Percentiles rank a stretch among this genome's conserved stretches.
These are phyloP conservation scores for Russula dissimulans DNA, from an alignment of 768 basidiomycete genomes.

Conservation along the genomic window DNA sequence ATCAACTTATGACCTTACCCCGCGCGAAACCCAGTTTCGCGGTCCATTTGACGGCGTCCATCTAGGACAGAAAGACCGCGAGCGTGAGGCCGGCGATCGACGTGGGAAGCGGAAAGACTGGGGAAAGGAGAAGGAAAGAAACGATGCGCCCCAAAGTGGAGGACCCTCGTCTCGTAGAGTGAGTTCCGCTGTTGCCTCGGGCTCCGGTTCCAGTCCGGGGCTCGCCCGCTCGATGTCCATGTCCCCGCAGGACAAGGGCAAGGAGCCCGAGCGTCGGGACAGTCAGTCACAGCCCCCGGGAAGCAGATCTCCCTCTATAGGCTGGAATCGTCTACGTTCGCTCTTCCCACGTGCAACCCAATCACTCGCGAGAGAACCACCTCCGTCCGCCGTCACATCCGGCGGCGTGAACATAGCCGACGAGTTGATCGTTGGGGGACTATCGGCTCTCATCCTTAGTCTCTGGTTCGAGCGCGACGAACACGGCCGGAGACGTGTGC, in stretches of 20 bases:
- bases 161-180: neutral
- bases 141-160: neutral
- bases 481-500: slow-evolving; percentile 71
- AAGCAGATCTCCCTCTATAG: slow-evolving; percentile 27
- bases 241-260: slow-evolving; percentile 4
- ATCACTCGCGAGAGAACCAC: slow-evolving; percentile 23
- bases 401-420: slow-evolving; percentile 66
- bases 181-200: neutral
- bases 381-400: slow-evolving; percentile 40
- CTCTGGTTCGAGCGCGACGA: slow-evolving; percentile 87
- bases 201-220: neutral
- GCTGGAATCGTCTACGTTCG: slow-evolving; percentile 59
- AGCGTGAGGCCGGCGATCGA: slow-evolving; percentile 36
- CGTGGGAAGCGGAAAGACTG: slow-evolving; percentile 46
- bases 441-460: slow-evolving; percentile 68
- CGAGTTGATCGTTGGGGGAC: slow-evolving; percentile 71
- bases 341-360: slow-evolving; percentile 49
- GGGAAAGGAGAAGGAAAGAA: slow-evolving; percentile 18
- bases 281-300: slow-evolving; percentile 20
- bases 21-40: slow-evolving; percentile 43
- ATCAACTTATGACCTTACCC: slow-evolving; percentile 26
- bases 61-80: slow-evolving; percentile 30
- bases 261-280: slow-evolving; percentile 6
- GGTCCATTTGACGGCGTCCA: slow-evolving; percentile 46
- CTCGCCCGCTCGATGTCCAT: neutral